Percentiles rank a stretch among this genome's conserved stretches.
phyloP scores from a whole-genome alignment of 305 asterid species.

The Solanum hybrid region DNA sequence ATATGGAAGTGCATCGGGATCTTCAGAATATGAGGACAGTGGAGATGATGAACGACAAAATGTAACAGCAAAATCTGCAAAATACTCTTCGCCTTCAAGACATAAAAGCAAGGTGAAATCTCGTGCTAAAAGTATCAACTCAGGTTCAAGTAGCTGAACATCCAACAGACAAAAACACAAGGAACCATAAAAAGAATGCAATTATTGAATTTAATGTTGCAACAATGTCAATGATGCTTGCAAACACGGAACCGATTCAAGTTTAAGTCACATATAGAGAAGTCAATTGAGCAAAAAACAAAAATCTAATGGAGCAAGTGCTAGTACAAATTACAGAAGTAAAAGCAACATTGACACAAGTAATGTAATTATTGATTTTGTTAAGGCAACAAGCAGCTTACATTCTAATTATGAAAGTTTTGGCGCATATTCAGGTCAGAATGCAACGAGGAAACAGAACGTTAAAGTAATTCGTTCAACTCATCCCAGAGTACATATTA shows the following conservation, averaged over 20 bases:
- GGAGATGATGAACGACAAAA: not conserved
- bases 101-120: not conserved
- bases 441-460: conserved; percentile 4
- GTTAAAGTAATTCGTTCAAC: conserved; percentile 5
- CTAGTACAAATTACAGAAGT: conserved; percentile 2
- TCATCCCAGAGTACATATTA: conserved; percentile 3
- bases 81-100: not conserved
- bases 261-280: not conserved
- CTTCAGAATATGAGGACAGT: conserved; percentile 5
- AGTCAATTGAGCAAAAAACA: conserved; percentile 6
- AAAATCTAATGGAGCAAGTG: conserved; percentile 6
- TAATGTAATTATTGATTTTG: not conserved
- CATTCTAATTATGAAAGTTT: conserved; percentile 13
- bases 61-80: not conserved
- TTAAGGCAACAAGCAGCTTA: conserved; percentile 5
- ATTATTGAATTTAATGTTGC: conserved; percentile 4
- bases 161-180: not conserved
- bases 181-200: not conserved
- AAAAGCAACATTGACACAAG: conserved; percentile 3
- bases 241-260: conserved; percentile 8
- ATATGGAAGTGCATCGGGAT: conserved; percentile 3
- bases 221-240: conserved; percentile 9
- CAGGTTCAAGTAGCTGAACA: conserved; percentile 21
- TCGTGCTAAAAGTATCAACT: conserved; percentile 3
- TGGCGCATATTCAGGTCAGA: conserved; percentile 11